Percentiles rank a stretch among this genome's conserved stretches.
Evolutionary conservation across 371 early-diverging fungal species (phyloP).

Genomic region (Coemansia sp.): DNA sequence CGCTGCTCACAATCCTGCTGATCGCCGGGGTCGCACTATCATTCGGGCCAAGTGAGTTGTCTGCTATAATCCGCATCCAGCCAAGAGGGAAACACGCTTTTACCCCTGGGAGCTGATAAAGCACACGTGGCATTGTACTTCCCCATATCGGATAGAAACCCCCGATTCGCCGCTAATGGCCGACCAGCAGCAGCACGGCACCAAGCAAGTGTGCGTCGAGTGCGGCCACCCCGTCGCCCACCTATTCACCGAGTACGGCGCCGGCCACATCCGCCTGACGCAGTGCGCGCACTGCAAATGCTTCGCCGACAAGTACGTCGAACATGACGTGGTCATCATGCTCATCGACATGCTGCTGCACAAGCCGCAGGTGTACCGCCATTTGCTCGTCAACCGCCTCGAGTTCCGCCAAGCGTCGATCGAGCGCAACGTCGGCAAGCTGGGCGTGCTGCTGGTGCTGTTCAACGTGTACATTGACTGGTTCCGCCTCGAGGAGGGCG

Average conservation of each 20-base stretch:
- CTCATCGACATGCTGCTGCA: constrained; percentile 94
- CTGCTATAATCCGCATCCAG: background rate
- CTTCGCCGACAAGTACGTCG: constrained; percentile 93
- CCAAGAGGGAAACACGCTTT: too few relatives aligned
- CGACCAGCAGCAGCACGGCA: constrained; percentile 1
- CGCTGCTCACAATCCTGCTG: constrained; percentile 39
- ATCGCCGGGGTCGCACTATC: constrained; percentile 42
- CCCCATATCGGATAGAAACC: constrained; percentile 15
- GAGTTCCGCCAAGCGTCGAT: constrained; percentile 42
- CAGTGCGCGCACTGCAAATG: constrained; percentile 81
- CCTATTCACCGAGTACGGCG: constrained; percentile 85
- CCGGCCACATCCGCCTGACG: constrained; percentile 84
- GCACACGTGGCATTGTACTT: too few relatives aligned
- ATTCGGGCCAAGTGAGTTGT: constrained; percentile 47
- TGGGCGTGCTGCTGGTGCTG: constrained; percentile 76
- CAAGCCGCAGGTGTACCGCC: constrained; percentile 89
- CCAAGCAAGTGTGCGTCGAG: constrained; percentile 68
- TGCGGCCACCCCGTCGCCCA: constrained; percentile 76
- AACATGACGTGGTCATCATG: constrained; percentile 84
- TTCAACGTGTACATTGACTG: constrained; percentile 96
- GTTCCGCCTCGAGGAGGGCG: constrained; percentile 78
- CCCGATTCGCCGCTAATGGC: constrained; percentile 46
- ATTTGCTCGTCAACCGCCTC: constrained; percentile 78
- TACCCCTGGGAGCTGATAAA: background rate
- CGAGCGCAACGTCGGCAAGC: constrained; percentile 63